These are phyloP conservation scores for Laburnicola sp. DNA, from an alignment of 2,329 filamentous ascomycete genomes.

Conservation along the genomic window DNA sequence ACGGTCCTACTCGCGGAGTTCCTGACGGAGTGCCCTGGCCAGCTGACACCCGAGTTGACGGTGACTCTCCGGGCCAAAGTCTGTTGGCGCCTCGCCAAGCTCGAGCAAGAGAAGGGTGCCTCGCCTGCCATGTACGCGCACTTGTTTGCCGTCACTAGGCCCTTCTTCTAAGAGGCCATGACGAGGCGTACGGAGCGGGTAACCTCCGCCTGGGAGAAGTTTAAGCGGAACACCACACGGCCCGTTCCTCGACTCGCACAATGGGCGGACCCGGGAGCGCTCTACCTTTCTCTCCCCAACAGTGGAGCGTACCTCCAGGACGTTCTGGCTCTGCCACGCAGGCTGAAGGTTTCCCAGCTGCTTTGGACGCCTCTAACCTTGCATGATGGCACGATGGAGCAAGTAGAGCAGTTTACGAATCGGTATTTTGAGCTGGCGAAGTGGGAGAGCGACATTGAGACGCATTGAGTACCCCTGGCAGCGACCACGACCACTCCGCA, in stretches of 20 bases:
- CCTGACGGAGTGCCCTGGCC: constrained; percentile 38
- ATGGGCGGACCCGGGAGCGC: constrained; percentile 32
- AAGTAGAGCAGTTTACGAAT: constrained; percentile 20
- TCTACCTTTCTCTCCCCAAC: constrained; percentile 23
- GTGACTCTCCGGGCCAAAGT: constrained; percentile 55
- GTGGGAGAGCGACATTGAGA: constrained; percentile 21
- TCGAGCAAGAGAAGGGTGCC: constrained; percentile 48
- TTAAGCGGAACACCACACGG: constrained; percentile 35
- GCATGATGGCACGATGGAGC: constrained; percentile 14
- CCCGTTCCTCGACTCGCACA: constrained; percentile 49
- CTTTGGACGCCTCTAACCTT: constrained; percentile 12
- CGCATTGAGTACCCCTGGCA: constrained; percentile 12
- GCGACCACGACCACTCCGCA: constrained; percentile 13
- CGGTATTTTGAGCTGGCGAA: constrained; percentile 26
- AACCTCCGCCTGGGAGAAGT: constrained; percentile 20
- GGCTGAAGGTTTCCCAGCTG: constrained; percentile 3
- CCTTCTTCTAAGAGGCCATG: constrained; percentile 27
- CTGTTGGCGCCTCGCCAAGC: constrained; percentile 59
- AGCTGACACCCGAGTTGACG: constrained; percentile 40
- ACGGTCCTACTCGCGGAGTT: constrained; percentile 52
- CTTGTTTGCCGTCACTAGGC: constrained; percentile 4
- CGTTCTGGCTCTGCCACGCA: constrained; percentile 13
- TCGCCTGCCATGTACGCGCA: constrained; percentile 7
- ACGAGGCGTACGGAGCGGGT: constrained; percentile 36
- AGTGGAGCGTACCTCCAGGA: constrained; percentile 20